These are phyloP conservation scores for Exophiala mesophila DNA, from an alignment of 2,329 filamentous ascomycete genomes.

Conservation along the genomic window DNA sequence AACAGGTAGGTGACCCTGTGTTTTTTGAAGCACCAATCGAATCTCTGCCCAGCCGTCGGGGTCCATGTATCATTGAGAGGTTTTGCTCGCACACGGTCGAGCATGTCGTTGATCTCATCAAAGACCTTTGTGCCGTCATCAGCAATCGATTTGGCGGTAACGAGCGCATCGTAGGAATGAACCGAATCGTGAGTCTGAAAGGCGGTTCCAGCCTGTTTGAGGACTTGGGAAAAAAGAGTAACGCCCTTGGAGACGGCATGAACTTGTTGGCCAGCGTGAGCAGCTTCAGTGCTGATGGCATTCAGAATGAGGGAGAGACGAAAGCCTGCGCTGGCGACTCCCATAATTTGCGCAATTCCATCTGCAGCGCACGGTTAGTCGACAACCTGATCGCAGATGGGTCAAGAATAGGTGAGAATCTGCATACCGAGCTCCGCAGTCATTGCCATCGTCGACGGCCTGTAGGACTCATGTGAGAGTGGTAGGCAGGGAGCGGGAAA, in stretches of 20 bases:
- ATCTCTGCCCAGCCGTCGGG: constrained; percentile 32
- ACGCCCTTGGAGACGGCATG: constrained; percentile 40
- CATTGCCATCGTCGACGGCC: too few species aligned
- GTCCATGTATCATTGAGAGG: constrained; percentile 27
- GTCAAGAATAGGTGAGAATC: neutral
- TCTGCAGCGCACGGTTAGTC: constrained; percentile 14
- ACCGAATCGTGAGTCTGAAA: constrained; percentile 32
- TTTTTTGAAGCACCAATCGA: constrained; percentile 40
- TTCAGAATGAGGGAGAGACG: constrained; percentile 40
- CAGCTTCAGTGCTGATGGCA: constrained; percentile 39
- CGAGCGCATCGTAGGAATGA: constrained; percentile 32
- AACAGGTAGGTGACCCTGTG: constrained; percentile 39
- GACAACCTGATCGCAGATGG: too few species aligned
- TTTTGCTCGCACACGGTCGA: constrained; percentile 31
- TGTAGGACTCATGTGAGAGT: too few species aligned
- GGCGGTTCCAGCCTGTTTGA: constrained; percentile 36
- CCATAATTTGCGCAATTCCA: constrained; percentile 27
- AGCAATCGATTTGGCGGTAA: constrained; percentile 36
- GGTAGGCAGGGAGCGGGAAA: too few species aligned
- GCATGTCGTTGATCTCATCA: constrained; percentile 40
- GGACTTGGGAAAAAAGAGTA: constrained; percentile 36
- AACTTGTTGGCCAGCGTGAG: constrained; percentile 36
- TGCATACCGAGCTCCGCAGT: constrained; percentile 18
- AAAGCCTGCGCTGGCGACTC: constrained; percentile 33
- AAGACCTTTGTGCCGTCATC: constrained; percentile 37